phyloP scores from a whole-genome alignment of 257 asterid genomes.

The Solanum dulcamara region DNA sequence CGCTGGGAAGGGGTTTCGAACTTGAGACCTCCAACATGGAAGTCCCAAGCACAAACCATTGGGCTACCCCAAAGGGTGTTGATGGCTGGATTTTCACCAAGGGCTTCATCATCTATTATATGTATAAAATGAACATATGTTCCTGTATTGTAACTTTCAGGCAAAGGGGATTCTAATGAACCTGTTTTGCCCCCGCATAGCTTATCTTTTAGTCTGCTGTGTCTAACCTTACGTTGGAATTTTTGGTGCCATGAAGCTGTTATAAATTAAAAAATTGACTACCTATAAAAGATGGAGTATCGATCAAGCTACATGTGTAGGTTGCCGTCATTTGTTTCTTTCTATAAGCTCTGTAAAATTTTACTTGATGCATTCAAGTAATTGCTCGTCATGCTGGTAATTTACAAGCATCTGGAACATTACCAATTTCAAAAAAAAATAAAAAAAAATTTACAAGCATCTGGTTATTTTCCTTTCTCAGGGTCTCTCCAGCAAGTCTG shows the following conservation, averaged over 20 bases:
- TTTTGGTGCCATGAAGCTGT: background rate
- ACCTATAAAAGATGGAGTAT: background rate
- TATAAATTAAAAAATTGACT: too few species aligned
- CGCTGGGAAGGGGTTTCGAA: too few species aligned
- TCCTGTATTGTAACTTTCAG: too few species aligned
- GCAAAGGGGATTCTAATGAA: background rate
- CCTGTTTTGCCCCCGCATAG: background rate
- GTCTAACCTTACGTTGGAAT: background rate
- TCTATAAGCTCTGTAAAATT: background rate
- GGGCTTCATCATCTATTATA: background rate
- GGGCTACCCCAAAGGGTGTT: too few species aligned
- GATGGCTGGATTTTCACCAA: background rate
- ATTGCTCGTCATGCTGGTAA: background rate
- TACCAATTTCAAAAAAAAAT: background rate
- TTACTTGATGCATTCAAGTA: background rate
- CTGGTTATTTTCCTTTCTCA: slow-evolving; percentile 9
- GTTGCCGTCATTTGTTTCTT: background rate
- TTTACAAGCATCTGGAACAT: background rate
- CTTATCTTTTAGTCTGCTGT: background rate
- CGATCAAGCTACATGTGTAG: background rate
- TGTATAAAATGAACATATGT: too few species aligned
- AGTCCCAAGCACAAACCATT: too few species aligned
- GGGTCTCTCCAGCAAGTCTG: slow-evolving; percentile 88
- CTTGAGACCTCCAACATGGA: too few species aligned
- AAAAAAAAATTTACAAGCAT: background rate